Evolutionary conservation across 805 yeast species (phyloP).

Genomic region (Barnettozyma sp.): DNA sequence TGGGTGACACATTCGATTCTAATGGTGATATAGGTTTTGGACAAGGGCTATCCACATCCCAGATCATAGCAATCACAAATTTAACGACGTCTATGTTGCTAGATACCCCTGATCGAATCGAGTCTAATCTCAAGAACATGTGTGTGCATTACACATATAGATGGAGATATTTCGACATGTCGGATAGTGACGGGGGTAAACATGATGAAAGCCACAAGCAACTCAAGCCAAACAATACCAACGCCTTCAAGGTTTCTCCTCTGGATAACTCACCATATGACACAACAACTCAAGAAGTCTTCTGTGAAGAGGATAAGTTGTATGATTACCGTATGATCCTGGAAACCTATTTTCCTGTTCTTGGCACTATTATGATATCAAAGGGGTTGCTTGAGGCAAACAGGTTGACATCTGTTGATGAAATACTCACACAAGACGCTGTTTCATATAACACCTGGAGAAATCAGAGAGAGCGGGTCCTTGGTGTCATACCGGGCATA

Average conservation of each 20-base stretch:
- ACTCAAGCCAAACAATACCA: background rate
- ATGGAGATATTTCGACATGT: slow-evolving; percentile 5
- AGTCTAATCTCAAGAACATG: slow-evolving; percentile 6
- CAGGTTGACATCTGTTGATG: background rate
- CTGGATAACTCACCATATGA: background rate
- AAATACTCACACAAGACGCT: background rate
- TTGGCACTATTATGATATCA: slow-evolving; percentile 1
- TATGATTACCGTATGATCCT: slow-evolving; percentile 16
- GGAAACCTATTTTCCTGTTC: slow-evolving; percentile 1
- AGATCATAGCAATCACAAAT: slow-evolving; percentile 12
- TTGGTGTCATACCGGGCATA: slow-evolving; percentile 1
- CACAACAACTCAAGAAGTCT: background rate
- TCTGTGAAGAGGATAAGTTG: slow-evolving; percentile 1
- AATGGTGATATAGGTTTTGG: slow-evolving; percentile 20
- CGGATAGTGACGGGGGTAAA: too few species aligned
- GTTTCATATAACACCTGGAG: slow-evolving; percentile 4
- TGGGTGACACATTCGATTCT: slow-evolving; percentile 30
- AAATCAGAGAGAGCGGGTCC: slow-evolving; percentile 18
- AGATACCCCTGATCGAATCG: slow-evolving; percentile 12
- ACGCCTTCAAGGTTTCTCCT: slow-evolving; percentile 5
- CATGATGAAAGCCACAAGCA: background rate
- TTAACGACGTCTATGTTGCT: slow-evolving; percentile 24
- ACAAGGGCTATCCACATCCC: slow-evolving; percentile 18
- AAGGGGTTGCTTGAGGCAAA: background rate
- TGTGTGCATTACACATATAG: slow-evolving; percentile 11